Conservation (phyloP, 2,329 filamentous ascomycete species). For the Fusarium sp. region DNA sequence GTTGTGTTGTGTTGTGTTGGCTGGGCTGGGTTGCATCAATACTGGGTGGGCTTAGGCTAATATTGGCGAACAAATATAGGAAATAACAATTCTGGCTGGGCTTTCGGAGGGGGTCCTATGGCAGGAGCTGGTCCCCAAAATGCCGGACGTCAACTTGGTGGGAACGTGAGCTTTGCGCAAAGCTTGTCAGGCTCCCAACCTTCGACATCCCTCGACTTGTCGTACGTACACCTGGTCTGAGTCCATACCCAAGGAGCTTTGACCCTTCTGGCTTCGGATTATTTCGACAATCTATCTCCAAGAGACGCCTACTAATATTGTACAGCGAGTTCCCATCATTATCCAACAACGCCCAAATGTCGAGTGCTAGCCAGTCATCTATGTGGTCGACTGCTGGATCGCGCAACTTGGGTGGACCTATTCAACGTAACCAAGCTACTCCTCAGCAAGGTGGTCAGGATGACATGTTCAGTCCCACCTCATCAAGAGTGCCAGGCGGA, state of each 20-base stretch:
- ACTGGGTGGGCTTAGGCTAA: slow-evolving; percentile 37
- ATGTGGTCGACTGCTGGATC: slow-evolving; percentile 66
- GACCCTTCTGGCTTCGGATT: not conserved
- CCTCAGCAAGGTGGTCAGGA: slow-evolving; percentile 66
- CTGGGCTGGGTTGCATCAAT: slow-evolving; percentile 13
- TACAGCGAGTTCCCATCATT: slow-evolving; percentile 75
- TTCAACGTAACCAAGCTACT: slow-evolving; percentile 64
- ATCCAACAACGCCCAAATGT: slow-evolving; percentile 69
- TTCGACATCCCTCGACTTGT: slow-evolving; percentile 70
- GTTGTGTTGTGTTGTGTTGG: slow-evolving; percentile 7
- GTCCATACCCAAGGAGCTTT: not conserved
- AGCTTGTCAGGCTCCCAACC: slow-evolving; percentile 73
- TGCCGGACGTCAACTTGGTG: slow-evolving; percentile 64
- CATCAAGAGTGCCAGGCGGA: slow-evolving; percentile 59
- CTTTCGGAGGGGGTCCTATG: slow-evolving; percentile 73
- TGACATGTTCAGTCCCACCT: slow-evolving; percentile 57
- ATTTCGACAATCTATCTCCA: not conserved
- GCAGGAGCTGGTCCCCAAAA: slow-evolving; percentile 66
- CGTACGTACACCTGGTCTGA: slow-evolving; percentile 62
- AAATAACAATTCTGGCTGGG: slow-evolving; percentile 68
- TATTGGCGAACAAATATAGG: slow-evolving; percentile 50
- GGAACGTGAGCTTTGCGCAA: slow-evolving; percentile 74
- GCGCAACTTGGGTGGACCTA: slow-evolving; percentile 60
- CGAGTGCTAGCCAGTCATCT: slow-evolving; percentile 60
- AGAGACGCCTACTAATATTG: slow-evolving; percentile 14